Evolutionary conservation across 192 early-diverging fungal species (phyloP).

Genomic region (Rhizoclosmatium globosum): DNA sequence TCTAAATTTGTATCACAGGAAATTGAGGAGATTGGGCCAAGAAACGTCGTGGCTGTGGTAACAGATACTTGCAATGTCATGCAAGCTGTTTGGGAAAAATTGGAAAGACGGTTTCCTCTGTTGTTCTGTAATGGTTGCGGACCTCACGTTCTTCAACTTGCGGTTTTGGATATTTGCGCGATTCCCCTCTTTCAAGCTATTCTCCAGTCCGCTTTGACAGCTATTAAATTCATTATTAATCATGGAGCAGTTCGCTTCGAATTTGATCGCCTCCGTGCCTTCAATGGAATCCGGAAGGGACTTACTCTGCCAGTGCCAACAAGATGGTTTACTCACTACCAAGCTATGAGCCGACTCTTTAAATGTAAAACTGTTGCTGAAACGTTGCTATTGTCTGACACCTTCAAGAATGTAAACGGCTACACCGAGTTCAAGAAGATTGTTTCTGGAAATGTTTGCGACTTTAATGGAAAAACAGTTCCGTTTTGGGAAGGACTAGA

Average conservation of each 20-base stretch:
- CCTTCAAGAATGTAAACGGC: background rate
- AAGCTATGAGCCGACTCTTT: background rate
- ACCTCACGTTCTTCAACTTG: background rate
- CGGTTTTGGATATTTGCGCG: background rate
- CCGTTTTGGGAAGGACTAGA: conserved; percentile 11
- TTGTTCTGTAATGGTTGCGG: conserved; percentile 9
- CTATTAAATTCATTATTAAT: conserved; percentile 6
- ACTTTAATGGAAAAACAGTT: background rate
- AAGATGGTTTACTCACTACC: conserved; percentile 6
- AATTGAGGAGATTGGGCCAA: background rate
- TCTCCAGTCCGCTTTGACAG: background rate
- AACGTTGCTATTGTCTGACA: background rate
- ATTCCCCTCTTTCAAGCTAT: background rate
- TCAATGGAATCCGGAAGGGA: background rate
- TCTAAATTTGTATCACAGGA: background rate
- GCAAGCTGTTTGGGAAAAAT: background rate
- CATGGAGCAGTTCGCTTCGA: background rate
- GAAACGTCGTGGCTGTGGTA: background rate
- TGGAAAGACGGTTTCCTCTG: background rate
- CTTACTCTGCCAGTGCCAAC: background rate
- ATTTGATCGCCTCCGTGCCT: background rate
- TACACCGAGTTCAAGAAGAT: background rate
- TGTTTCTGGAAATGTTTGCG: background rate
- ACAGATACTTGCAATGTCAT: conserved; percentile 8
- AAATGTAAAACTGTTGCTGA: background rate